Conservation (phyloP, 176 grass and related monocot species). For the Eleusine indica region DNA sequence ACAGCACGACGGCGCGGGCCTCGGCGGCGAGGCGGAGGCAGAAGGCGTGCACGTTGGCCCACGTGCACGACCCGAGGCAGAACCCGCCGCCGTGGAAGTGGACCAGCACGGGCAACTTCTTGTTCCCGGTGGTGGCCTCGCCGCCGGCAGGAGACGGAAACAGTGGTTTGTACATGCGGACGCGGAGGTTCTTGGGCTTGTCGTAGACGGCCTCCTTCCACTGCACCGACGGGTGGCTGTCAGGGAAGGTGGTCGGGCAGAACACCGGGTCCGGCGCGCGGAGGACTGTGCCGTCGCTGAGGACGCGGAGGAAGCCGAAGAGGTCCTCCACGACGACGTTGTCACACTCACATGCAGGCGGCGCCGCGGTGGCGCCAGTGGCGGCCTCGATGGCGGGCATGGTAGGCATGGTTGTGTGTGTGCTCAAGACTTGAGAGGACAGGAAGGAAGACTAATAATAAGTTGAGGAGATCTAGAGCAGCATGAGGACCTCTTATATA, state of each 20-base stretch:
- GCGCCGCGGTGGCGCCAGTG: not conserved
- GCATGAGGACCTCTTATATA: constrained; percentile 32
- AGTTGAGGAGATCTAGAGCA: not conserved
- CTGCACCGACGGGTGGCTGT: constrained; percentile 48
- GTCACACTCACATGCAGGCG: not conserved
- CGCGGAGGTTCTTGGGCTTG: constrained; percentile 54
- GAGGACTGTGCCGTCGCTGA: constrained; percentile 50
- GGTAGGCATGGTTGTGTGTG: not conserved
- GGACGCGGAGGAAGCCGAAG: constrained; percentile 46
- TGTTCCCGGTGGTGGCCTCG: not conserved
- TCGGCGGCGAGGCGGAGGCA: constrained; percentile 78
- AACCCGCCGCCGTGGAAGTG: constrained; percentile 88
- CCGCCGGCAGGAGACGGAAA: too few relatives aligned
- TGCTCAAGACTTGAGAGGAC: not conserved
- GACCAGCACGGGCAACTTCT: constrained; percentile 57
- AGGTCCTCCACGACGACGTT: constrained; percentile 39
- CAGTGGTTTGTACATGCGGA: constrained; percentile 71
- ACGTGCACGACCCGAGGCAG: constrained; percentile 83
- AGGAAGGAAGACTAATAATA: not conserved
- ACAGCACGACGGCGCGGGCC: constrained; percentile 57
- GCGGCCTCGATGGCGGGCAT: constrained; percentile 40
- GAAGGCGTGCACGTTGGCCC: constrained; percentile 79
- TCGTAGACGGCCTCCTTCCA: constrained; percentile 73
- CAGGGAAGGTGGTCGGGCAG: constrained; percentile 39
- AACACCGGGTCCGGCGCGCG: constrained; percentile 46